Evolutionary conservation across 2,329 filamentous ascomycete genomes (phyloP).

Genomic region (Hymenoscyphus albidus): DNA sequence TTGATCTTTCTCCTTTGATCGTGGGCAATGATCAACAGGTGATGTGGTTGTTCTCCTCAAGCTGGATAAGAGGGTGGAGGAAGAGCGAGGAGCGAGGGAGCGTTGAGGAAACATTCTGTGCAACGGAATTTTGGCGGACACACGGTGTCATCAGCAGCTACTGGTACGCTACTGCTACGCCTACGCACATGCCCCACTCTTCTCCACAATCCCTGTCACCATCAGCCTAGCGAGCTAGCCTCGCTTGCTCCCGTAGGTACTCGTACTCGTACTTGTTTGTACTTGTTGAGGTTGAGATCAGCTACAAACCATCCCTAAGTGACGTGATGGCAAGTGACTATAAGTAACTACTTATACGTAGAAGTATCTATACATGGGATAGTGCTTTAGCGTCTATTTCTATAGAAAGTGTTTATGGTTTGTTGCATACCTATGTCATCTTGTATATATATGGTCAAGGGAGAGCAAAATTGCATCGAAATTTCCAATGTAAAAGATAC

Average conservation of each 20-base stretch:
- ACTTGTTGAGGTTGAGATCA: too few species aligned
- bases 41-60: slow-evolving; percentile 17
- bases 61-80: background rate
- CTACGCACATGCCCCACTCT: background rate
- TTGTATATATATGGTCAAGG: background rate
- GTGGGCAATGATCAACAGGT: slow-evolving; percentile 26
- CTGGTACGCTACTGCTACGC: background rate
- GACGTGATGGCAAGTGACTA: too few species aligned
- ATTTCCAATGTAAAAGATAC: background rate
- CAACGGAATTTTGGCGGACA: slow-evolving; percentile 12
- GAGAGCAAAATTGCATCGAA: background rate
- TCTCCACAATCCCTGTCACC: background rate
- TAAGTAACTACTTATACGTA: too few species aligned
- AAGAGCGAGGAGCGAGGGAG: background rate
- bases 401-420: too few species aligned
- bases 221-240: too few species aligned
- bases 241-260: too few species aligned
- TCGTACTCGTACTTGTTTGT: too few species aligned
- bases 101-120: slow-evolving; percentile 1
- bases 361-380: too few species aligned
- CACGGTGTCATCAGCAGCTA: background rate
- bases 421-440: too few species aligned
- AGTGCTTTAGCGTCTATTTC: too few species aligned
- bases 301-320: too few species aligned
- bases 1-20: slow-evolving; percentile 29